Evolutionary conservation across 768 basidiomycete genomes (phyloP), one percentile per base, ranked within the genome.

Genomic region (Infundibulicybe gibba): DNA sequence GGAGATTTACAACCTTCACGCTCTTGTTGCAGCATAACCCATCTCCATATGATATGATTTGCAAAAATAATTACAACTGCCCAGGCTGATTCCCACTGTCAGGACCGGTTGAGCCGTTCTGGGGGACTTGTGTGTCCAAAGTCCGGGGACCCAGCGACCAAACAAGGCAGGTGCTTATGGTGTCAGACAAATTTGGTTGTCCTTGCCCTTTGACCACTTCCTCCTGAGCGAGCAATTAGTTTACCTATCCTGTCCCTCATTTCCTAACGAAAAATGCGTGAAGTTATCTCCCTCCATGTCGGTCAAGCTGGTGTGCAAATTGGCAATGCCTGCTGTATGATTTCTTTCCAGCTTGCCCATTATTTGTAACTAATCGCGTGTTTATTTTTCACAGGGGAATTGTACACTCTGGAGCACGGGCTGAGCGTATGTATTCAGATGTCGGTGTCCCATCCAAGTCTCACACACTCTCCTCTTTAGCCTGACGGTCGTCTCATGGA

Each of bases 221-320:
- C 50, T 42, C 47, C 43, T 25, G 47, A 46, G 45, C 43, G 34
- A 47, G 47, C 49, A 35, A 49, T 42, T 40, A 55, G 46, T 52
- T 53, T 51, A 50, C 60, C 52, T 51, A 53, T 40, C 47, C 39
- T 51, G 37, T 34, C 41, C 39, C 50, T 41, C 32, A 19, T 51
- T 43, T 49, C 30, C 35, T 48, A 54, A 63, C 59, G 43, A 61
- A 75, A 61, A 68, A 91, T 91, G 89, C 87, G 89, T 78, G 89
- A 91, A 87, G 94, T 97, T 70, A 95, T 97, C 77, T 95, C 92
- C 57, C 79, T 97, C 65, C 93, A 97, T 73, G 94, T 98, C 66
- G 95, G 95, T 63, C 97, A 99, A 77, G 97, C 95, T 63, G 94
- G 93, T 84, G 87, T 90, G 59, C 90, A 93, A 77, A 90, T 93